These are phyloP conservation scores for Chalaropsis ovoidea DNA, from an alignment of 2,329 filamentous ascomycete genomes.

Conservation along the genomic window DNA sequence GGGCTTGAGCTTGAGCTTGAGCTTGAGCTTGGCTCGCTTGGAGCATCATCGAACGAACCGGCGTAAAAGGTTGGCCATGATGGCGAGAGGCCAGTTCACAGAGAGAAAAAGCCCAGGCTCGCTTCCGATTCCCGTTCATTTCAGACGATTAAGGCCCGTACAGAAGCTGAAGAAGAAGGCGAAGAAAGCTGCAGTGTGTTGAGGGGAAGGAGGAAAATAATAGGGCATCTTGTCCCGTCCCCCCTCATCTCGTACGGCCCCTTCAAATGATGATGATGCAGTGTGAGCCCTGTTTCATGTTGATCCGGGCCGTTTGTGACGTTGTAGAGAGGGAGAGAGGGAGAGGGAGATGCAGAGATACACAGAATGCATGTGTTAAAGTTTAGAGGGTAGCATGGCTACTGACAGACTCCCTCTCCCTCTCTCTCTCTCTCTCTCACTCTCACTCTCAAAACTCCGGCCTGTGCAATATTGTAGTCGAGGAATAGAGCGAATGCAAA, in stretches of 20 bases:
- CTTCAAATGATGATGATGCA: not conserved
- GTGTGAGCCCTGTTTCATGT: constrained; percentile 7
- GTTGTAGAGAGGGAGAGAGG: not conserved
- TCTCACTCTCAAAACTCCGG: too few species aligned
- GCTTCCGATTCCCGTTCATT: not conserved
- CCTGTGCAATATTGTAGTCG: not conserved
- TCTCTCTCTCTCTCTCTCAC: too few species aligned
- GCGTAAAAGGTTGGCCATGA: not conserved
- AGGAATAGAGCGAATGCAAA: not conserved
- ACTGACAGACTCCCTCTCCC: too few species aligned
- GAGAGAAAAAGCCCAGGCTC: not conserved
- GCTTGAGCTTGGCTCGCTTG: not conserved
- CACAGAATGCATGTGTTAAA: too few species aligned
- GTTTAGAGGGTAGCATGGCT: too few species aligned
- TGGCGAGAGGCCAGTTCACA: not conserved
- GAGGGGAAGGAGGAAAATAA: not conserved
- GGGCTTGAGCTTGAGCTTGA: not conserved
- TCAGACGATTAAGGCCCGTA: constrained; percentile 2
- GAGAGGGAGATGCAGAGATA: not conserved
- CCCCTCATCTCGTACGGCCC: not conserved
- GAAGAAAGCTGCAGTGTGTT: not conserved
- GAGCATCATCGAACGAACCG: not conserved
- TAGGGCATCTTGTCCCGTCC: too few species aligned
- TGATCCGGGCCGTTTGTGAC: not conserved
- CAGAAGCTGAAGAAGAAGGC: not conserved